phyloP scores from a whole-genome alignment of 2,329 filamentous ascomycete genomes.

The Lecanoromycetidae sp. region DNA sequence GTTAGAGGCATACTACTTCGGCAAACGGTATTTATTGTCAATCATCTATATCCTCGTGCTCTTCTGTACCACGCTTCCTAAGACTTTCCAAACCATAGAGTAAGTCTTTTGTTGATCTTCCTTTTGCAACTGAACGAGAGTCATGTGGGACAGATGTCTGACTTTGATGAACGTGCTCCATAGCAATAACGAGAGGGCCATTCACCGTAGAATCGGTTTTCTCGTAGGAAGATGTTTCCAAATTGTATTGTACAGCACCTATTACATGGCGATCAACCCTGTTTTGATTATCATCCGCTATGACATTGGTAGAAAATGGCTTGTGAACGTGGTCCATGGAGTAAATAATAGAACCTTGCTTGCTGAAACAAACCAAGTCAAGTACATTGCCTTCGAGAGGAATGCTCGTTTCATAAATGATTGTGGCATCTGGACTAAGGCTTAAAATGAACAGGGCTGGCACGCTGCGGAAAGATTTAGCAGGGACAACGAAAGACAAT shows the following conservation, averaged over 20 bases:
- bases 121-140: conserved; percentile 21
- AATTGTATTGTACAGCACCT: neutral
- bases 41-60: conserved; percentile 4
- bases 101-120: conserved; percentile 32
- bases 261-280: neutral
- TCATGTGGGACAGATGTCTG: conserved; percentile 10
- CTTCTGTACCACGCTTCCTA: conserved; percentile 32
- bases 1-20: too few species aligned
- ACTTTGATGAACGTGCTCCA: conserved; percentile 14
- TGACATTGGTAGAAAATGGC: conserved; percentile 9
- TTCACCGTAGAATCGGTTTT: neutral
- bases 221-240: neutral
- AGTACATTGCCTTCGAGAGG: conserved; percentile 54
- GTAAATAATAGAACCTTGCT: conserved; percentile 30
- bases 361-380: conserved; percentile 33
- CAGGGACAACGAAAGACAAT: neutral
- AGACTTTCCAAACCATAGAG: conserved; percentile 39
- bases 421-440: neutral
- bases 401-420: conserved; percentile 24
- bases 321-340: conserved; percentile 44
- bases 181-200: neutral
- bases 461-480: conserved; percentile 6
- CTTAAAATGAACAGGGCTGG: conserved; percentile 13
- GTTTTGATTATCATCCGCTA: neutral
- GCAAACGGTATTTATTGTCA: neutral